phyloP scores from a whole-genome alignment of 2,329 filamentous ascomycete species.

The Aspergillus sp. region DNA sequence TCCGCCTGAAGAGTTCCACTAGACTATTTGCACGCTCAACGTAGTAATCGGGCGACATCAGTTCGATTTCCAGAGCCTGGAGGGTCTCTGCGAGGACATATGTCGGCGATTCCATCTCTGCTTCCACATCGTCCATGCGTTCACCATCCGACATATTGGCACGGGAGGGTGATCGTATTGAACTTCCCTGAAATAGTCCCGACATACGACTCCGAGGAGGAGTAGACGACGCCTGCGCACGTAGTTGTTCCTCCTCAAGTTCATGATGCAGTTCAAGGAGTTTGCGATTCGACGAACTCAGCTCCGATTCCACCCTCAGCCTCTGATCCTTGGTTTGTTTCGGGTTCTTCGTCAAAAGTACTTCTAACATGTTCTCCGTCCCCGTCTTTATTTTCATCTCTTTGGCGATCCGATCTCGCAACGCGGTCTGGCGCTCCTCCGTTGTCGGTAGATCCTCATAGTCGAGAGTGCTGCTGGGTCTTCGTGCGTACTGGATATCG shows the following conservation, averaged over 20 bases:
- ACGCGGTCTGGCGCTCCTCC: conserved; percentile 71
- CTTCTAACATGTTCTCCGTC: conserved; percentile 96
- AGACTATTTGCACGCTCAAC: conserved; percentile 88
- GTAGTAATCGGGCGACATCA: conserved; percentile 91
- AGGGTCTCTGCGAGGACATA: conserved; percentile 87
- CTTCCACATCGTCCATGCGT: conserved; percentile 58
- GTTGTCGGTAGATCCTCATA: conserved; percentile 61
- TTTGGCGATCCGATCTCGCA: conserved; percentile 85
- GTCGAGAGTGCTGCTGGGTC: conserved; percentile 51
- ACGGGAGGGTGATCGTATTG: conserved; percentile 52
- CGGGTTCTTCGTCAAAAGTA: conserved; percentile 87
- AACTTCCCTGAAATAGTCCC: conserved; percentile 57
- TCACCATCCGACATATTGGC: conserved; percentile 38
- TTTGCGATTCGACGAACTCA: conserved; percentile 81
- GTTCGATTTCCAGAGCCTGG: conserved; percentile 82
- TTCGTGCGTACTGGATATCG: conserved; percentile 34
- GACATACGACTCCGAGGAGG: conserved; percentile 54
- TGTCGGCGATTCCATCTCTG: conserved; percentile 79
- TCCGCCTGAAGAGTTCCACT: conserved; percentile 92
- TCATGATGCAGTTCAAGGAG: conserved; percentile 60
- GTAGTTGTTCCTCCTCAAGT: conserved; percentile 60
- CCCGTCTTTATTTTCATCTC: conserved; percentile 98
- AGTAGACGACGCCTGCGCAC: conserved; percentile 55
- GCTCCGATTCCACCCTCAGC: conserved; percentile 76
- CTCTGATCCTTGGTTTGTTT: conserved; percentile 92